Conservation (phyloP, 139 green algal genomes). For the Auxenochlorella pyrenoidosa region DNA sequence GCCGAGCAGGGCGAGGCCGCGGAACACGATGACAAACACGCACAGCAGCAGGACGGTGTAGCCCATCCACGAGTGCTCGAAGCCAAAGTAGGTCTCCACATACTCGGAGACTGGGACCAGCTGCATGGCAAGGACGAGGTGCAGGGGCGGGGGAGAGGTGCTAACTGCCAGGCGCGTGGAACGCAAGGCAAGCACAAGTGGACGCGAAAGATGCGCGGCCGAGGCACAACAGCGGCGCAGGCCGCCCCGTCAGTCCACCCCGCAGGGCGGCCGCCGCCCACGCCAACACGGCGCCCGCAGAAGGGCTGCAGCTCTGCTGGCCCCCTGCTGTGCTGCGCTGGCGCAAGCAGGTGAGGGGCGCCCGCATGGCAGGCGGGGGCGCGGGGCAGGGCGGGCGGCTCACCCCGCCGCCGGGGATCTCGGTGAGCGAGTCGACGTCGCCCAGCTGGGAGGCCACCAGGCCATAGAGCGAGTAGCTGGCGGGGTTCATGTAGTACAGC, state of each 20-base stretch:
- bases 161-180: no score
- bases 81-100: conserved; percentile 20
- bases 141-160: not conserved
- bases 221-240: no score
- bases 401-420: not conserved
- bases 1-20: not conserved
- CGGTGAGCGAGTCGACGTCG: not conserved
- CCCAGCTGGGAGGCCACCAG: conserved; percentile 9
- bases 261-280: no score
- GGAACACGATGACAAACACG: not conserved
- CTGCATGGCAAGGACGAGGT: not conserved
- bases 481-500: conserved; percentile 4
- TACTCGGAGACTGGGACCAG: not conserved
- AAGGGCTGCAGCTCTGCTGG: no score
- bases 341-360: no score
- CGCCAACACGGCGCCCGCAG: no score
- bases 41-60: not conserved
- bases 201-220: no score
- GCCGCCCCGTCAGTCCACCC: no score
- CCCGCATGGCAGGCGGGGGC: no score
- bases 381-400: no score
- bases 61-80: conserved; percentile 7
- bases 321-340: no score
- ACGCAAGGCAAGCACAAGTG: no score
- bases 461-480: conserved; percentile 1